Evolutionary conservation across 768 basidiomycete genomes (phyloP).

Genomic region (Phylloporus arenicola): DNA sequence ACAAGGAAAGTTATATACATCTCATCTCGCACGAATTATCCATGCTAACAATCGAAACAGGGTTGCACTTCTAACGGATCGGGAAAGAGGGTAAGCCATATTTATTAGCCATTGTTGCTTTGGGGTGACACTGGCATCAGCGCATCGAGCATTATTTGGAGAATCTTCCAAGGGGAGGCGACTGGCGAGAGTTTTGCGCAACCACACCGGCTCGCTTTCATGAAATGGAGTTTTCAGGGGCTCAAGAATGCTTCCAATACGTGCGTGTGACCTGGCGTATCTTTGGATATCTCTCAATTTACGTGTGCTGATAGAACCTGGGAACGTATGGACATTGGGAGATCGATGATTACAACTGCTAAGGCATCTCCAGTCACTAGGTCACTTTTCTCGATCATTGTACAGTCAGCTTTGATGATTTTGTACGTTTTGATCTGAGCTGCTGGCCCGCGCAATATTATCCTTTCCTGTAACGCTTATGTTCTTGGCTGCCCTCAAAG

Average conservation of each 20-base stretch:
- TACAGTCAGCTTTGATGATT: not conserved
- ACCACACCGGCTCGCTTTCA: constrained; percentile 28
- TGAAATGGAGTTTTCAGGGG: constrained; percentile 22
- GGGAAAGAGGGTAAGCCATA: constrained; percentile 18
- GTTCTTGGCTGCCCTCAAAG: too few relatives aligned
- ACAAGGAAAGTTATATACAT: constrained; percentile 20
- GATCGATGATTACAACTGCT: constrained; percentile 15
- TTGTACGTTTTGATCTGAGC: not conserved
- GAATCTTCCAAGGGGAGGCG: constrained; percentile 21
- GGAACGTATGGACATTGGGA: constrained; percentile 24
- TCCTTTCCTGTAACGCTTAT: not conserved
- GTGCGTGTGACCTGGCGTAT: constrained; percentile 2
- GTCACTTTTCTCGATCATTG: not conserved
- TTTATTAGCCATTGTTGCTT: not conserved
- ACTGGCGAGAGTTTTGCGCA: constrained; percentile 32
- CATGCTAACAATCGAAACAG: constrained; percentile 6
- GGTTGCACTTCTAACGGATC: constrained; percentile 23
- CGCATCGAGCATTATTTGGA: constrained; percentile 28
- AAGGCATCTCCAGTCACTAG: not conserved
- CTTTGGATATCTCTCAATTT: not conserved
- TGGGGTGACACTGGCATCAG: constrained; percentile 10
- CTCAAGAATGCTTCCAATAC: constrained; percentile 17
- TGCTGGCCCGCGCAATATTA: too few relatives aligned
- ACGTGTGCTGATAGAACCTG: not conserved
- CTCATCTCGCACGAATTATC: not conserved